A percentile compares a stretch with the other conserved stretches of the same genome.
Evolutionary conservation across 345 rosid species (phyloP).

Genomic region (Camelina sativa): DNA sequence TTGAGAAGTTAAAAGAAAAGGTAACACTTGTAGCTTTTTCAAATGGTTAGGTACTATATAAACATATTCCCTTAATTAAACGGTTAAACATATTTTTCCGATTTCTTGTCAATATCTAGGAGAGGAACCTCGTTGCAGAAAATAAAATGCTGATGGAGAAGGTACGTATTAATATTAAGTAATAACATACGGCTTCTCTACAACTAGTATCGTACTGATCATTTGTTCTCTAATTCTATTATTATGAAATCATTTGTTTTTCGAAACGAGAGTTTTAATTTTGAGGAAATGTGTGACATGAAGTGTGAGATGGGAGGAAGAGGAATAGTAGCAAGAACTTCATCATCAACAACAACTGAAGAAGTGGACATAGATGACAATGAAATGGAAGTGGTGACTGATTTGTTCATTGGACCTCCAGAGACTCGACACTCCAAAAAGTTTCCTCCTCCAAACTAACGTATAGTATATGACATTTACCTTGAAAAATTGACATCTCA

Average conservation of each 20-base stretch:
- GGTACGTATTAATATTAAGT: slow-evolving; percentile 44
- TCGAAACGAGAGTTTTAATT: slow-evolving; percentile 3
- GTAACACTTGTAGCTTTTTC: slow-evolving; percentile 47
- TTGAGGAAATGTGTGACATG: slow-evolving; percentile 28
- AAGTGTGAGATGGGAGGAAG: slow-evolving; percentile 50
- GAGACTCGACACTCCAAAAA: slow-evolving; percentile 47
- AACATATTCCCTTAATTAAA: background rate
- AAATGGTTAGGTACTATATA: too few species aligned
- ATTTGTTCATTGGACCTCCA: slow-evolving; percentile 76
- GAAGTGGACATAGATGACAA: slow-evolving; percentile 30
- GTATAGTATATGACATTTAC: background rate
- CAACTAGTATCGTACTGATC: background rate
- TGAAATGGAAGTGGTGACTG: slow-evolving; percentile 75
- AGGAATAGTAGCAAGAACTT: slow-evolving; percentile 18
- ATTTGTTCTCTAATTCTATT: slow-evolving; percentile 5
- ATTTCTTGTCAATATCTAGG: slow-evolving; percentile 48
- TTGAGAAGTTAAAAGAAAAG: slow-evolving; percentile 68
- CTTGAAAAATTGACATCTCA: background rate
- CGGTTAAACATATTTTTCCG: background rate
- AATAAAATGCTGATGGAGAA: slow-evolving; percentile 53
- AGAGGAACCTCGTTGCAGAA: slow-evolving; percentile 58
- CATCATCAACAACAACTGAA: slow-evolving; percentile 28
- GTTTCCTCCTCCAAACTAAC: slow-evolving; percentile 37
- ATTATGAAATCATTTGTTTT: background rate
- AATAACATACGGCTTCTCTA: background rate